Conservation (phyloP, 495 filamentous ascomycete genomes). For the Oidiodendron maius region DNA sequence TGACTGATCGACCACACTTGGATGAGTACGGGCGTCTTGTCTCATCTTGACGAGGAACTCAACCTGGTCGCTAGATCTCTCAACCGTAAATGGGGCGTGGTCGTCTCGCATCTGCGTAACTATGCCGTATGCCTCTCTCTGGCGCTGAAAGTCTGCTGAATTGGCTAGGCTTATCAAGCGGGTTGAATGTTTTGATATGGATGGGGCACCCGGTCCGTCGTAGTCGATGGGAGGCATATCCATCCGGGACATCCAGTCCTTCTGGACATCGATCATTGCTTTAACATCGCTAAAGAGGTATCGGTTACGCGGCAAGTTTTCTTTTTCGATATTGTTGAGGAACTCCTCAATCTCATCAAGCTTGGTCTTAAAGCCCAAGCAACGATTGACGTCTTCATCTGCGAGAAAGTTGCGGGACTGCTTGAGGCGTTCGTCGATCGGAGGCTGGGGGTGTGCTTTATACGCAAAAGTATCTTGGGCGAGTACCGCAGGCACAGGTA, state of each 20-base stretch:
- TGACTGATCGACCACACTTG: neutral
- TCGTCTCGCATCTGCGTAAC: conserved; percentile 14
- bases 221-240: neutral
- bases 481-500: neutral
- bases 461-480: too few species aligned
- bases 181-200: conserved; percentile 6
- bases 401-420: conserved; percentile 18
- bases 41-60: conserved; percentile 11
- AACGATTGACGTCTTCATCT: conserved; percentile 19
- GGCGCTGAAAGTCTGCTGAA: neutral
- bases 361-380: conserved; percentile 2
- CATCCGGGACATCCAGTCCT: conserved; percentile 10
- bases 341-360: conserved; percentile 15
- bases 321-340: conserved; percentile 5
- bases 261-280: conserved; percentile 13
- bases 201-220: neutral
- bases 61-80: conserved; percentile 8
- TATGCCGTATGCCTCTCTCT: conserved; percentile 5
- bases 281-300: conserved; percentile 18
- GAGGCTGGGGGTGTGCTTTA: conserved; percentile 15
- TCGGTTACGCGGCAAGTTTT: conserved; percentile 3
- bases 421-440: conserved; percentile 12
- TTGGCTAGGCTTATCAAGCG: conserved; percentile 11
- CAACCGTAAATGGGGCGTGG: conserved; percentile 15
- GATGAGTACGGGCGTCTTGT: conserved; percentile 3